phyloP scores from a whole-genome alignment of 257 asterid genomes.

The Cinchona pubescens region DNA sequence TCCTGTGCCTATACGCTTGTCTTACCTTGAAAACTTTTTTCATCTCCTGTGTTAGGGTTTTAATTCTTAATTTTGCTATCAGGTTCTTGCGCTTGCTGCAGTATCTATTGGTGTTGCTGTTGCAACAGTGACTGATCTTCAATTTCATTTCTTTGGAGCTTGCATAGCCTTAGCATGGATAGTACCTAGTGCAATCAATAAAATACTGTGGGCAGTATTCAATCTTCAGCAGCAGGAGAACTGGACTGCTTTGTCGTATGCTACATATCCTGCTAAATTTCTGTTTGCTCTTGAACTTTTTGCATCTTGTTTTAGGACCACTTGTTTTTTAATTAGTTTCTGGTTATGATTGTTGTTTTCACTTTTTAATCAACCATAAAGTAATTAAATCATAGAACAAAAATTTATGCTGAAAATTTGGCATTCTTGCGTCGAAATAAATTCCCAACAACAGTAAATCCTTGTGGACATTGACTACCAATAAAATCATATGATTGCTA shows the following conservation, averaged over 20 bases:
- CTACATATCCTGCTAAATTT: not conserved
- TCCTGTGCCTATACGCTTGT: not conserved
- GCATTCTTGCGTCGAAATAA: not conserved
- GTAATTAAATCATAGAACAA: not conserved
- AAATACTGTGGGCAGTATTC: conserved; percentile 90
- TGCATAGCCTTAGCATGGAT: conserved; percentile 95
- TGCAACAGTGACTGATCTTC: conserved; percentile 94
- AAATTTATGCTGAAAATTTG: not conserved
- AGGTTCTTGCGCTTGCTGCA: conserved; percentile 83
- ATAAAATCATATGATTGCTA: not conserved
- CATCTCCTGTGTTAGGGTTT: not conserved
- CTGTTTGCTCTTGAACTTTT: not conserved
- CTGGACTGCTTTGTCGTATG: conserved; percentile 93
- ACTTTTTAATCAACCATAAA: not conserved
- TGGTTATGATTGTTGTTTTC: not conserved
- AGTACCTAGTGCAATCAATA: conserved; percentile 86
- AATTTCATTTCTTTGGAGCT: conserved; percentile 92
- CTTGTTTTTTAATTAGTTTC: not conserved
- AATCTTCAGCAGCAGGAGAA: conserved; percentile 93
- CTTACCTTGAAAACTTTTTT: not conserved
- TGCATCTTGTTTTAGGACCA: not conserved
- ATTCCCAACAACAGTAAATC: no score
- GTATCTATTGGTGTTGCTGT: conserved; percentile 87
- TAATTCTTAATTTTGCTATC: conserved; percentile 23
- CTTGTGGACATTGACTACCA: not conserved